These are phyloP conservation scores for Kazachstania viticola DNA, from an alignment of 805 yeast genomes.

Conservation along the genomic window DNA sequence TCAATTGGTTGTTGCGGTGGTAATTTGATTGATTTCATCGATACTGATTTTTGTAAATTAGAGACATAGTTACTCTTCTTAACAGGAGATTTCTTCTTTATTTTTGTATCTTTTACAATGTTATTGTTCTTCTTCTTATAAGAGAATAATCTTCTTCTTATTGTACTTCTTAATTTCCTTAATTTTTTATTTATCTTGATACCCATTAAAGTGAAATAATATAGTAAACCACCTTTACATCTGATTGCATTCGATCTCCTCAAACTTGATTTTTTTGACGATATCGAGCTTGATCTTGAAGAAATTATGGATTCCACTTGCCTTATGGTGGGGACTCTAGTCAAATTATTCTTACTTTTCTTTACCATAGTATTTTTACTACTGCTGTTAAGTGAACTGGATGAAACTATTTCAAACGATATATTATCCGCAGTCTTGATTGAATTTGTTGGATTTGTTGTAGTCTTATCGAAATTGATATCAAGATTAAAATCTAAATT, in stretches of 20 bases:
- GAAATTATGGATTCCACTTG: conserved; percentile 6
- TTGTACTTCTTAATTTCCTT: conserved; percentile 19
- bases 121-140: conserved; percentile 3
- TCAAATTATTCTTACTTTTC: conserved; percentile 1
- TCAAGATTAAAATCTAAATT: too few relatives aligned
- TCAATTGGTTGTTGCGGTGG: background rate
- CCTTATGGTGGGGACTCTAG: conserved; percentile 11
- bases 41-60: conserved; percentile 21
- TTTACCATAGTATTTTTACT: background rate
- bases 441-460: conserved; percentile 4
- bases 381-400: conserved; percentile 1
- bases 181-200: conserved; percentile 15
- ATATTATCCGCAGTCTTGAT: conserved; percentile 23
- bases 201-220: conserved; percentile 22
- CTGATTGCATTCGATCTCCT: conserved; percentile 27
- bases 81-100: conserved; percentile 9
- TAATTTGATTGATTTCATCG: conserved; percentile 4
- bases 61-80: conserved; percentile 16
- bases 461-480: too few relatives aligned
- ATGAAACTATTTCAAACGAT: conserved; percentile 19
- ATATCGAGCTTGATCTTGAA: background rate
- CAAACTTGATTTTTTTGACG: conserved; percentile 3
- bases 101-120: background rate
- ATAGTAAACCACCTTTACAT: conserved; percentile 30
- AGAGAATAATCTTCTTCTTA: conserved; percentile 16